Evolutionary conservation across 2,329 filamentous ascomycete species (phyloP), one percentile per base, ranked within the genome.

Genomic region (Drechslera avenae): DNA sequence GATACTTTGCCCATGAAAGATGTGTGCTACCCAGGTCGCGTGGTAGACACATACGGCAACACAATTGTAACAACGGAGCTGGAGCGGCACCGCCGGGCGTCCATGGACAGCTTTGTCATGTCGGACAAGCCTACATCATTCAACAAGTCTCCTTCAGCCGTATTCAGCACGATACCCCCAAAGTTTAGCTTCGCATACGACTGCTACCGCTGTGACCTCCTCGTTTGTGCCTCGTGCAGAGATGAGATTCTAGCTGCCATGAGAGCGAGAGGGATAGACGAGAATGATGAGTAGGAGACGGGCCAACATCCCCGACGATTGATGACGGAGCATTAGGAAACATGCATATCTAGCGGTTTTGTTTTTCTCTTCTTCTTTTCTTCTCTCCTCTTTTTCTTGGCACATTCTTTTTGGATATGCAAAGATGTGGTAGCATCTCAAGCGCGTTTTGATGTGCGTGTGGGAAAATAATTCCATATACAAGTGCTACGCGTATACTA

Each of bases 171-270:
- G 8, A 5, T 33, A 10, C 13, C 39, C 3, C 17, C 39, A 2
- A 42, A 56, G 2, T 63, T 64, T 32, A 68, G 57, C 46, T 52
- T 68, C 19, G 67, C 68, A 1, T 58, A 69, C 30, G 54, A 66
- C 33, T 72, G 68, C 28, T 2, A 18, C 1, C 13, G 14, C 4
- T 71, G 69, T 45, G 53, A 45, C 6, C 39, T 66, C 2, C 34
- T 70, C 1, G 58, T 69, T 1, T 72, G 69, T 42, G 41, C 45
- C 1, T 33, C 49, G 1, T 72, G 67, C 41, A 64, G 52, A 41
- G 58, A 60, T 1, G 33, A 40, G 5, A 17, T 54, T 5, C 6
- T 57, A 12, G 28, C 35, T 8, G 43, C 30, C 31, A 21, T 36
- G 21, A 34, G 58, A 16, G 46, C 34, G 32, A 21, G 39, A 12